Evolutionary conservation across 2,329 filamentous ascomycete genomes (phyloP).

Genomic region (Diplodia sapinea): DNA sequence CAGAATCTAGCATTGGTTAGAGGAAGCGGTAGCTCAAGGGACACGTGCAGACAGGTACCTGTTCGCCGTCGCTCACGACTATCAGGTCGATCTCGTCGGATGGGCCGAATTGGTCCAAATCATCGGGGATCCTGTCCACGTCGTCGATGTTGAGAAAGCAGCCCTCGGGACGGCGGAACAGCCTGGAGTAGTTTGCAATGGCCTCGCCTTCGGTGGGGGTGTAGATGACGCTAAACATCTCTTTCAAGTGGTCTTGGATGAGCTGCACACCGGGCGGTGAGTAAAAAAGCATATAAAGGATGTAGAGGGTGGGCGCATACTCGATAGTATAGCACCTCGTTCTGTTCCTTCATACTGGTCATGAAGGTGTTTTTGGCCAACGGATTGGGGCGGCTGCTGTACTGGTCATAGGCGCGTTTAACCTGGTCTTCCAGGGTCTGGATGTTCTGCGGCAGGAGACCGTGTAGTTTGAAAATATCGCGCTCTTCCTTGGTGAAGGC

Average conservation of each 20-base stretch:
- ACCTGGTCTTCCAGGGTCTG: conserved; percentile 80
- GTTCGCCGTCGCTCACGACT: conserved; percentile 75
- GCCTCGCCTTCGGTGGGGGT: conserved; percentile 90
- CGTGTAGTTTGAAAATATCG: conserved; percentile 70
- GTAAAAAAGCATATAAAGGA: neutral
- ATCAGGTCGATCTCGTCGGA: conserved; percentile 85
- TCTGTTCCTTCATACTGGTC: conserved; percentile 83
- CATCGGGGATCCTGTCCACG: conserved; percentile 67
- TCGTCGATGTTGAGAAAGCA: conserved; percentile 80
- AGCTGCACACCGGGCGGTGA: conserved; percentile 55
- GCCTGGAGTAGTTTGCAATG: conserved; percentile 79
- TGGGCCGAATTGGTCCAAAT: conserved; percentile 70
- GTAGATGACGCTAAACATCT: conserved; percentile 92
- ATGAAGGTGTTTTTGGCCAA: conserved; percentile 88
- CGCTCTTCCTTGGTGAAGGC: conserved; percentile 75
- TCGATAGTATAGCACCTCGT: conserved; percentile 79
- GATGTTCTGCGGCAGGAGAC: conserved; percentile 73
- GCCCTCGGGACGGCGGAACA: conserved; percentile 80
- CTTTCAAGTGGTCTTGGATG: conserved; percentile 76
- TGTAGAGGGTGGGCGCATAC: conserved; percentile 49
- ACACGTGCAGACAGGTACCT: conserved; percentile 40
- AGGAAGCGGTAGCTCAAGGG: too few relatives aligned
- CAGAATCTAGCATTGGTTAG: conserved; percentile 69
- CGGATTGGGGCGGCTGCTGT: conserved; percentile 65
- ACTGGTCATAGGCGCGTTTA: conserved; percentile 80